Evolutionary conservation across 1,284 basidiomycete genomes (phyloP).

Genomic region (Heterobasidion irregulare): DNA sequence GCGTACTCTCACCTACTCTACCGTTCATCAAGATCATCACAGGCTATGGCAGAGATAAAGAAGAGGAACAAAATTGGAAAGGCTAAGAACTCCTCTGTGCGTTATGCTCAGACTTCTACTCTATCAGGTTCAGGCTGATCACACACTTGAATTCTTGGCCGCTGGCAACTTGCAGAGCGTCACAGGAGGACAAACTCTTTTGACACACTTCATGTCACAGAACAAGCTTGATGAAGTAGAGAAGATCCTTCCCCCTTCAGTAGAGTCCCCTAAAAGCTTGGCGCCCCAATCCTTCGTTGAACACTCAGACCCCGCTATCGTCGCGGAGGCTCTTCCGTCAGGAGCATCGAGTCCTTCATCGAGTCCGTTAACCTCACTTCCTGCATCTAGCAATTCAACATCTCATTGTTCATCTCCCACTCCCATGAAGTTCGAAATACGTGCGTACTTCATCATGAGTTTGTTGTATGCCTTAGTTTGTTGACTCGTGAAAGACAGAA

Average conservation of each 20-base stretch:
- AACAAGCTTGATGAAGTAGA: neutral
- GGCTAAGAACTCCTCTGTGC: neutral
- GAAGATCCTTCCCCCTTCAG: neutral
- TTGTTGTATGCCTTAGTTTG: neutral
- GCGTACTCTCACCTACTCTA: neutral
- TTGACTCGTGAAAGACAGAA: neutral
- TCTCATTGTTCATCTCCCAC: neutral
- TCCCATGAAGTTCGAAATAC: neutral
- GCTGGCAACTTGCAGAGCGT: neutral
- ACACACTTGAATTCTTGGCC: neutral
- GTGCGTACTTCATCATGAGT: neutral
- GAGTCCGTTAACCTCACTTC: neutral
- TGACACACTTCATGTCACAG: neutral
- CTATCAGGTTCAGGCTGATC: neutral
- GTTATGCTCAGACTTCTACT: neutral
- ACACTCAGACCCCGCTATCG: neutral
- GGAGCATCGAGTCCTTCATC: neutral
- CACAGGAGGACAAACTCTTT: neutral
- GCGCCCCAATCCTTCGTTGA: neutral
- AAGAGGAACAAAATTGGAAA: neutral
- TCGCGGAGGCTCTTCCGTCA: neutral
- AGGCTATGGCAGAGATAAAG: neutral
- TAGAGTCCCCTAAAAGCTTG: neutral
- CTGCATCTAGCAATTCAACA: neutral
- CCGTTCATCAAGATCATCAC: neutral